phyloP scores from a whole-genome alignment of 768 basidiomycete species.

The Rickenella mellea region DNA sequence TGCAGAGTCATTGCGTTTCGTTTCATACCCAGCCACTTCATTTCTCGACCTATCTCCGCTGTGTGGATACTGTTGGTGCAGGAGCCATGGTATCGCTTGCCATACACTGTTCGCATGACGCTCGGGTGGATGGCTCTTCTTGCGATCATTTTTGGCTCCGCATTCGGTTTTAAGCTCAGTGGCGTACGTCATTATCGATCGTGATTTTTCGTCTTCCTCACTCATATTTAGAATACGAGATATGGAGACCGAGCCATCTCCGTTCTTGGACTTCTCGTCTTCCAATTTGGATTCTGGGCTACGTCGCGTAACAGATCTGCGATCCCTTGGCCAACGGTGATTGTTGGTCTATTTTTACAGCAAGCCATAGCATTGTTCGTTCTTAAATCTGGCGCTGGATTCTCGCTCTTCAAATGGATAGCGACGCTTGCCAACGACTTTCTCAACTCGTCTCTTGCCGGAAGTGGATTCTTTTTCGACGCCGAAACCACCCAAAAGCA shows the following conservation, averaged over 20 bases:
- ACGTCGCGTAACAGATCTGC: conserved; percentile 52
- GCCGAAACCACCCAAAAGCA: conserved; percentile 50
- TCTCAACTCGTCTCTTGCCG: conserved; percentile 54
- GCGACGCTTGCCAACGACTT: conserved; percentile 77
- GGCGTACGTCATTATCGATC: conserved; percentile 27
- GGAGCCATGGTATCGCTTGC: conserved; percentile 57
- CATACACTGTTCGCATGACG: conserved; percentile 41
- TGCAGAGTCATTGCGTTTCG: conserved; percentile 70
- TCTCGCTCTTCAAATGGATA: conserved; percentile 76
- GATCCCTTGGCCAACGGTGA: conserved; percentile 79
- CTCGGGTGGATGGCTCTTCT: conserved; percentile 74
- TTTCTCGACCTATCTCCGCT: conserved; percentile 62
- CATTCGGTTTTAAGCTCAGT: conserved; percentile 67
- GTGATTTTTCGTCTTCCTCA: too few species aligned
- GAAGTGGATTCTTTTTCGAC: conserved; percentile 80
- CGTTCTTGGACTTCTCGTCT: conserved; percentile 68
- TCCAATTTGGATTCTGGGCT: conserved; percentile 68
- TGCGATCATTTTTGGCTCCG: conserved; percentile 75
- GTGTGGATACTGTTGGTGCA: conserved; percentile 61
- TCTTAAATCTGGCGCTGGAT: conserved; percentile 76
- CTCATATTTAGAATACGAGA: conserved; percentile 36
- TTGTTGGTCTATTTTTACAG: conserved; percentile 79
- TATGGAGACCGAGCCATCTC: conserved; percentile 79
- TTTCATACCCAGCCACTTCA: conserved; percentile 64
- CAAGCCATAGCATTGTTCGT: conserved; percentile 85